These are phyloP conservation scores for Pseudozyma sp. DNA, from an alignment of 1,284 basidiomycete species.

Conservation along the genomic window DNA sequence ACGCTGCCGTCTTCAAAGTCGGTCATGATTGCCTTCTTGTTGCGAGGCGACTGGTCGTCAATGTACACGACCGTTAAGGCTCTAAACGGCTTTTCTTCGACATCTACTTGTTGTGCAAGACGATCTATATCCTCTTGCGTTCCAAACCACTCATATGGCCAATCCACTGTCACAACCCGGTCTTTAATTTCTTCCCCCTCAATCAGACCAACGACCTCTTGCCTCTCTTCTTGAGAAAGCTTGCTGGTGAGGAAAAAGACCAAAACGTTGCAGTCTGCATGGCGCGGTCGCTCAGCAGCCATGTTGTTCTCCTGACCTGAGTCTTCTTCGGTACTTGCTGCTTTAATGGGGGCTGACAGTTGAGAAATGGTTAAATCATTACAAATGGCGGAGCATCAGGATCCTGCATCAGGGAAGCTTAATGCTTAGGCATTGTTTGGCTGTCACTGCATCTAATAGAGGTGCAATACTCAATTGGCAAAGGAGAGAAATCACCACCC, in stretches of 20 bases:
- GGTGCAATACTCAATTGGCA: no score
- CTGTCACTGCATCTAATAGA: no score
- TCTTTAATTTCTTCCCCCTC: conserved; percentile 7
- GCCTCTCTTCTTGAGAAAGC: conserved; percentile 10
- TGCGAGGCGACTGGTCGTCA: conserved; percentile 12
- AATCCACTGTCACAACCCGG: conserved; percentile 12
- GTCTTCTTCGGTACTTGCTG: conserved; percentile 6
- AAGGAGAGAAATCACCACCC: no score
- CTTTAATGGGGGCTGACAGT: not conserved
- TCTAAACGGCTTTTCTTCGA: conserved; percentile 7
- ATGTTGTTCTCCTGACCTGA: conserved; percentile 3
- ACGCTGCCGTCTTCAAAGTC: conserved; percentile 9
- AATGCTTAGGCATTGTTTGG: no score
- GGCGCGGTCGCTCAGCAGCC: conserved; percentile 11
- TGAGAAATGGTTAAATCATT: not conserved
- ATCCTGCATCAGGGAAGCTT: no score
- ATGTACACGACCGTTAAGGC: conserved; percentile 17
- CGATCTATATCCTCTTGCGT: conserved; percentile 12
- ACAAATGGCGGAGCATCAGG: no score
- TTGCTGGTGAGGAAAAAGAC: conserved; percentile 19
- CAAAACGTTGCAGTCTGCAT: conserved; percentile 5
- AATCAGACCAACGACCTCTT: conserved; percentile 9
- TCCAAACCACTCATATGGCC: conserved; percentile 10
- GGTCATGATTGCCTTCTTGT: conserved; percentile 9
- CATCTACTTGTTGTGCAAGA: conserved; percentile 3